Evolutionary conservation across 2,329 filamentous ascomycete species (phyloP).

Genomic region (Ilyonectria sp.): DNA sequence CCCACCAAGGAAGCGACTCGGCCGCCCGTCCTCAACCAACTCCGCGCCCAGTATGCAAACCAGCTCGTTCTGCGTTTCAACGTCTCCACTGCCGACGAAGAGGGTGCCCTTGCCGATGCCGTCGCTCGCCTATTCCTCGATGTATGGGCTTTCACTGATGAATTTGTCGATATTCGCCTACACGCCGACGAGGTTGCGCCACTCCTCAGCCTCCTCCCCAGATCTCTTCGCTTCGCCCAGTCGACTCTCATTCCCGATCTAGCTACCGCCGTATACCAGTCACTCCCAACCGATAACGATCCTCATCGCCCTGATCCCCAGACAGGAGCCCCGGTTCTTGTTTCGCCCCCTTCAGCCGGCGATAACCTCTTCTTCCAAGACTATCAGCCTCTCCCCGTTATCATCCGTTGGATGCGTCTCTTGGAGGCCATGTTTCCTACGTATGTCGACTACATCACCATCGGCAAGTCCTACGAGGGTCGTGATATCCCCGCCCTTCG

Average conservation of each 20-base stretch:
- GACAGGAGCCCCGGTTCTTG: conserved; percentile 50
- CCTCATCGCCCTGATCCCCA: conserved; percentile 40
- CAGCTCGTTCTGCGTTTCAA: conserved; percentile 94
- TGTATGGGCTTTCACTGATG: conserved; percentile 87
- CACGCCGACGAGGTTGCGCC: conserved; percentile 83
- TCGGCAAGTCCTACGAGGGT: conserved; percentile 91
- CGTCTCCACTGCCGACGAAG: conserved; percentile 78
- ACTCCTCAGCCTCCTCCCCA: conserved; percentile 83
- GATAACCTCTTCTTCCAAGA: conserved; percentile 91
- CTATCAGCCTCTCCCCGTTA: conserved; percentile 88
- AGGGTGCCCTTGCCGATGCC: conserved; percentile 79
- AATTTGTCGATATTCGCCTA: conserved; percentile 89
- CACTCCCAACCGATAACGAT: conserved; percentile 46
- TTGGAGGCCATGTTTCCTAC: conserved; percentile 91
- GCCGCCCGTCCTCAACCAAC: conserved; percentile 48
- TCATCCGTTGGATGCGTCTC: conserved; percentile 92
- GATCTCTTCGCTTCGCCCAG: conserved; percentile 79
- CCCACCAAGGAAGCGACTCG: conserved; percentile 49
- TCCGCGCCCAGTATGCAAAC: conserved; percentile 74
- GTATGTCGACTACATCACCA: conserved; percentile 79
- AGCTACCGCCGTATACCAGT: conserved; percentile 80
- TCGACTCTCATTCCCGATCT: conserved; percentile 85
- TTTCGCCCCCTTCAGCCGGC: conserved; percentile 53
- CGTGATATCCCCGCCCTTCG: conserved; percentile 87
- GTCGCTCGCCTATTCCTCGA: conserved; percentile 85